Percentiles rank a stretch among this genome's conserved stretches.
phyloP scores from a whole-genome alignment of 2,329 filamentous ascomycete species.

The Colletotrichum echinochloae region DNA sequence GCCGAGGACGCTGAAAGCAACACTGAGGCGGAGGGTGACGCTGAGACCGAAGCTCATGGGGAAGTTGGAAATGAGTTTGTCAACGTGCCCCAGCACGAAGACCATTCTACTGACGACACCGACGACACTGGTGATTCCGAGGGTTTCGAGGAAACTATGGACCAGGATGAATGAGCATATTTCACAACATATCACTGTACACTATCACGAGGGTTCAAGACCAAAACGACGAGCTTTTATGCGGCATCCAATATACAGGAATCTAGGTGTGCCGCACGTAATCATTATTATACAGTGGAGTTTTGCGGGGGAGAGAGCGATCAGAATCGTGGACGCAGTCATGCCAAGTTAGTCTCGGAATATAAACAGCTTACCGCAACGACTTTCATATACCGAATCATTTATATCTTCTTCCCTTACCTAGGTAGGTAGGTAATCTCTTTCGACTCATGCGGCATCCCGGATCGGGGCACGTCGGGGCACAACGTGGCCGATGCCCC shows the following conservation, averaged over 20 bases:
- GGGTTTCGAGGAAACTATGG: slow-evolving; percentile 37
- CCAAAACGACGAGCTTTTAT: background rate
- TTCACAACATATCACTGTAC: background rate
- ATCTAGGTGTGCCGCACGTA: slow-evolving; percentile 1
- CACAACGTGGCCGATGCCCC: slow-evolving; percentile 14
- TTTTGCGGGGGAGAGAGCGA: background rate
- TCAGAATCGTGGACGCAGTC: background rate
- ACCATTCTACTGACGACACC: slow-evolving; percentile 16
- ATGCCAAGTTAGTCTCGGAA: background rate
- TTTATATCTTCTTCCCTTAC: background rate
- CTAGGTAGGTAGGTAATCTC: slow-evolving; percentile 13
- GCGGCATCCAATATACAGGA: background rate
- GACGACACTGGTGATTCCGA: slow-evolving; percentile 37
- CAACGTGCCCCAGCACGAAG: slow-evolving; percentile 20
- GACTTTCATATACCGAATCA: background rate
- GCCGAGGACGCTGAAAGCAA: slow-evolving; percentile 45
- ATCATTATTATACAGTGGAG: slow-evolving; percentile 6
- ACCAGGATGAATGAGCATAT: slow-evolving; percentile 24
- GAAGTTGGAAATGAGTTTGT: slow-evolving; percentile 24
- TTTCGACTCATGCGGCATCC: slow-evolving; percentile 10
- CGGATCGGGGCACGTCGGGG: slow-evolving; percentile 13
- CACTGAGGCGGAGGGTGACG: background rate
- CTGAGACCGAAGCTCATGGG: background rate
- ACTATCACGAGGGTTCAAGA: background rate
- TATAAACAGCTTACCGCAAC: background rate